Conservation (phyloP, 139 green algal species). For the Dunaliella primolecta region DNA sequence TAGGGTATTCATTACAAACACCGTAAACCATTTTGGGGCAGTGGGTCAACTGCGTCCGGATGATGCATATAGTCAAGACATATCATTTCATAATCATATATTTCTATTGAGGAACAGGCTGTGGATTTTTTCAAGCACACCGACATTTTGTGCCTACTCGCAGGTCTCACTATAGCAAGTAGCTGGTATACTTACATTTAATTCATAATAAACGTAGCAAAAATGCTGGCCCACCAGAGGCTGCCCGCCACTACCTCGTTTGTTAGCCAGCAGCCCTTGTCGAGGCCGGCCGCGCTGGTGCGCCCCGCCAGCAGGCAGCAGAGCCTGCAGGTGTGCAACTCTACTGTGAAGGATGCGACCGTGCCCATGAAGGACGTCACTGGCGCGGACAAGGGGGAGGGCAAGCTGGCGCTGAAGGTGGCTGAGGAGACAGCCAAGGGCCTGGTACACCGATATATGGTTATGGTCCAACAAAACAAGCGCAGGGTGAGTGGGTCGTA, state of each 20-base stretch:
- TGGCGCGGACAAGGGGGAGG: conserved; percentile 55
- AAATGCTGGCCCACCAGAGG: background rate
- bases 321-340: background rate
- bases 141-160: too few species aligned
- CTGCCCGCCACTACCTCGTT: background rate
- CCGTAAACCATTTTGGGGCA: too few species aligned
- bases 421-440: conserved; percentile 75
- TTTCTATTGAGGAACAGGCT: too few species aligned
- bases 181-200: too few species aligned
- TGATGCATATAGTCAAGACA: too few species aligned
- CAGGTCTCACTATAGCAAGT: too few species aligned
- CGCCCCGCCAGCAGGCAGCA: background rate
- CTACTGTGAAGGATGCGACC: conserved; percentile 27
- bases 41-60: too few species aligned
- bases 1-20: too few species aligned
- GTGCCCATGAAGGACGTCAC: conserved; percentile 66
- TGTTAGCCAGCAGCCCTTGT: background rate
- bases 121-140: too few species aligned
- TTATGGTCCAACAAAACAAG: conserved; percentile 77
- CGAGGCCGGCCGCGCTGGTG: too few species aligned
- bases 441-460: conserved; percentile 90
- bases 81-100: too few species aligned
- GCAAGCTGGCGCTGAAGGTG: conserved; percentile 68
- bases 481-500: conserved; percentile 58
- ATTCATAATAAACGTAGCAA: background rate